A percentile compares a stretch with the other conserved stretches of the same genome.
Evolutionary conservation across 257 asterid genomes (phyloP).

Genomic region (Striga asiatica): DNA sequence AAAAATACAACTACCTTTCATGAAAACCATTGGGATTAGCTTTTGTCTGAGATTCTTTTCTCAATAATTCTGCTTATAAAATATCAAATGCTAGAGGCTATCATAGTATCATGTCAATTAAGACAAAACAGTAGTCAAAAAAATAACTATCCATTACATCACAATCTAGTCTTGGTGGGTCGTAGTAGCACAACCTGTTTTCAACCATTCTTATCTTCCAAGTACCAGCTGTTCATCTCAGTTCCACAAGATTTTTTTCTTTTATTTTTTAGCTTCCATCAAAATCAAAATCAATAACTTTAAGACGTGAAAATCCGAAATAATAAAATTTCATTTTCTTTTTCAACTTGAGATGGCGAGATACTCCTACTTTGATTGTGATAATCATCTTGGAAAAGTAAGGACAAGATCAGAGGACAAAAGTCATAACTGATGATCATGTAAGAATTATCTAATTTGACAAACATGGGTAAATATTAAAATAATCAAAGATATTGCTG

Average conservation of each 20-base stretch:
- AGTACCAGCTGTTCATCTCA: neutral
- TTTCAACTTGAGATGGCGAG: neutral
- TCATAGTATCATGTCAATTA: neutral
- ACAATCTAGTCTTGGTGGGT: slow-evolving; percentile 17
- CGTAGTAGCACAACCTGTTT: neutral
- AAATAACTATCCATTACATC: slow-evolving; percentile 4
- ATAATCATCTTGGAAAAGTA: neutral
- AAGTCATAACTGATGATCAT: neutral
- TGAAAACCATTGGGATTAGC: neutral
- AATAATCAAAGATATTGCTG: slow-evolving; percentile 7
- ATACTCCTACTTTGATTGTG: neutral
- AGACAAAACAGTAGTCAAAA: slow-evolving; percentile 18
- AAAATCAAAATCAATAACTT: neutral
- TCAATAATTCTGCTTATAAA: slow-evolving; percentile 5
- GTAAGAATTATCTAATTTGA: neutral
- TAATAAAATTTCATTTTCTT: neutral
- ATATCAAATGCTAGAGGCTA: slow-evolving; percentile 10
- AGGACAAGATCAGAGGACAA: neutral
- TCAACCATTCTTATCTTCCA: neutral
- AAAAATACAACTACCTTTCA: neutral
- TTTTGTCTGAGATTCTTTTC: slow-evolving; percentile 5
- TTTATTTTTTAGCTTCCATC: neutral
- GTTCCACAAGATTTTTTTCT: neutral
- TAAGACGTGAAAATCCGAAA: neutral
- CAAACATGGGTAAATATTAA: slow-evolving; percentile 13